Evolutionary conservation across 805 yeast genomes (phyloP), one percentile per base, ranked within the genome.

Genomic region (Cyberlindnera galapagoensis): DNA sequence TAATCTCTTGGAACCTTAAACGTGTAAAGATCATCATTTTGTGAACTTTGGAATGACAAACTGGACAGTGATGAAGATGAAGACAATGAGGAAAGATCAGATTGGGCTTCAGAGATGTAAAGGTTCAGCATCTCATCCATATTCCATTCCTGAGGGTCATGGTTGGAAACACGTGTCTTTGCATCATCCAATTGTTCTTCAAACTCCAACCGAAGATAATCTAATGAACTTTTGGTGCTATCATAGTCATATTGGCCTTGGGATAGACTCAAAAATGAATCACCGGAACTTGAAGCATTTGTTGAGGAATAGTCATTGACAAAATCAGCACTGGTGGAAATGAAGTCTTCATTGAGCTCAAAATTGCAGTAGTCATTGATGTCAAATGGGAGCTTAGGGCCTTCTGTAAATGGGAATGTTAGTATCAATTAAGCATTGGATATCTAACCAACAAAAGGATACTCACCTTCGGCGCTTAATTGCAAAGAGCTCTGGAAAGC

Each of bases 321-420:
- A 29, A 46, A 47, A 6, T 28, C 47, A 5, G 46, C 44, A 16
- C 38, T 23, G 2, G 42, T 11, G 9, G 29, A 25, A 14, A 43
- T 43, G 28, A 47, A 43, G 17, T 44, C 53, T 20, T 43, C 51
- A 18, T 42, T 44, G 29, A 45, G 36, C 33, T 50, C 55, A 14
- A 49, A 36, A 18, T 27, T 40, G 15, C 43, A 30, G 20, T 49
- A 50, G 31, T 50, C 51, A 22, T 41, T 40, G 29, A 46, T 37
- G 23, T 49, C 51, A 28, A 44, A 49, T 9, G 51, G 50, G 6
- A 48, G 39, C 34, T 46, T 43, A 19, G 43, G 43, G 2, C n/a
- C 40, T 34, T n/a, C n/a, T n/a, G 21, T 9, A 11, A 10, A n/a
- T n/a, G n/a, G n/a, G 25, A 8, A 5, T n/a, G 30, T 29, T 30